Evolutionary conservation across 225 moss, liverwort and hornwort species (phyloP).

Genomic region (Antitrichia curtipendula): DNA sequence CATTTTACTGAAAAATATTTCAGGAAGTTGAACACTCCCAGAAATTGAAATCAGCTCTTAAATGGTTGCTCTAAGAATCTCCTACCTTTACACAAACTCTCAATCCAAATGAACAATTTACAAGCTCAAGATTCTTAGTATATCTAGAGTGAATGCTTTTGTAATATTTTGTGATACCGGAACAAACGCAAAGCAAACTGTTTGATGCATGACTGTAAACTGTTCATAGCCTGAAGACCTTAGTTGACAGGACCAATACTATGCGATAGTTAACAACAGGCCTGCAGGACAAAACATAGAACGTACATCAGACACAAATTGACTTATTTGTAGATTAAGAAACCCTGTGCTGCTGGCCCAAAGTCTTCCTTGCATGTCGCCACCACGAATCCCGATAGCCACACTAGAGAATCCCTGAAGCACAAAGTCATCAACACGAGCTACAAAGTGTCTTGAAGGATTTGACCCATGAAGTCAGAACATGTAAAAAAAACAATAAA

Average conservation of each 20-base stretch:
- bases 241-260: neutral
- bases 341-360: neutral
- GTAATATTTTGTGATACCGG: neutral
- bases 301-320: neutral
- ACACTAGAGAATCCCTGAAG: neutral
- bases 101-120: neutral
- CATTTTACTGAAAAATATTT: neutral
- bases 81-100: neutral
- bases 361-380: neutral
- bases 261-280: neutral
- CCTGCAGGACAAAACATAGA: neutral
- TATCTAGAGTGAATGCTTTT: neutral
- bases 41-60: neutral
- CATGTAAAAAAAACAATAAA: neutral
- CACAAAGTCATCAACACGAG: slow-evolving; percentile 8
- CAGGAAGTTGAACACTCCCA: neutral
- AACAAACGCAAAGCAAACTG: neutral
- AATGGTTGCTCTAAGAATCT: neutral
- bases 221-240: neutral
- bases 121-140: neutral
- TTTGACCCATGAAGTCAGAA: neutral
- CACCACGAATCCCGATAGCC: neutral
- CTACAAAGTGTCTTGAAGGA: slow-evolving; percentile 2
- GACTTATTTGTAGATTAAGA: neutral
- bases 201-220: neutral